Evolutionary conservation across 2,329 filamentous ascomycete genomes (phyloP).

Genomic region (Helicocarpus griseus): DNA sequence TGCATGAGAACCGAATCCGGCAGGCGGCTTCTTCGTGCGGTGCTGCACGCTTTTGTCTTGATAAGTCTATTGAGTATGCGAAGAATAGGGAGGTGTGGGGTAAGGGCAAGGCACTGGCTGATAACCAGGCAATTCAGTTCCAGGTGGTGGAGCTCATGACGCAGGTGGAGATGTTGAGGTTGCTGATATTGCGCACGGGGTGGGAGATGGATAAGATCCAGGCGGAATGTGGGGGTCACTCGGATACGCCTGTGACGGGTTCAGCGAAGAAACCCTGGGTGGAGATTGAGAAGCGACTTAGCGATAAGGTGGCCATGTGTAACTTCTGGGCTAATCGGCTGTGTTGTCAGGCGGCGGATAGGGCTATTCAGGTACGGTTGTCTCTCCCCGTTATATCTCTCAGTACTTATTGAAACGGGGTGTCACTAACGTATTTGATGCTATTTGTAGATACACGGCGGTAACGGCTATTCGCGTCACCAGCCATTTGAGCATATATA

Average conservation of each 20-base stretch:
- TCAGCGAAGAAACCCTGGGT: conserved; percentile 33
- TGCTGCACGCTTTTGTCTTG: conserved; percentile 51
- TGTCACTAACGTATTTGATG: not conserved
- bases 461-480: conserved; percentile 49
- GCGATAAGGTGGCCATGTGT: conserved; percentile 56
- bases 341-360: conserved; percentile 51
- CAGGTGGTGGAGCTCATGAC: conserved; percentile 54
- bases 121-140: conserved; percentile 56
- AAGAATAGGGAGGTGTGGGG: conserved; percentile 46
- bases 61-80: conserved; percentile 48
- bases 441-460: conserved; percentile 39
- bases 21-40: conserved; percentile 53
- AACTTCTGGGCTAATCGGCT: conserved; percentile 56
- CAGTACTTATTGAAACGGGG: not conserved
- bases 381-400: not conserved
- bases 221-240: conserved; percentile 21
- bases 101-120: conserved; percentile 37
- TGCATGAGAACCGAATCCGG: conserved; percentile 57
- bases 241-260: conserved; percentile 4
- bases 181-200: conserved; percentile 53
- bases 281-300: conserved; percentile 49
- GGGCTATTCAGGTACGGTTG: conserved; percentile 46
- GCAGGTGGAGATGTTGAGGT: conserved; percentile 52
- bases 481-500: conserved; percentile 57
- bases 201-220: conserved; percentile 47